A percentile compares a stretch with the other conserved stretches of the same genome.
These are phyloP conservation scores for Tuber borchii DNA, from an alignment of 495 filamentous ascomycete species.

Conservation along the genomic window DNA sequence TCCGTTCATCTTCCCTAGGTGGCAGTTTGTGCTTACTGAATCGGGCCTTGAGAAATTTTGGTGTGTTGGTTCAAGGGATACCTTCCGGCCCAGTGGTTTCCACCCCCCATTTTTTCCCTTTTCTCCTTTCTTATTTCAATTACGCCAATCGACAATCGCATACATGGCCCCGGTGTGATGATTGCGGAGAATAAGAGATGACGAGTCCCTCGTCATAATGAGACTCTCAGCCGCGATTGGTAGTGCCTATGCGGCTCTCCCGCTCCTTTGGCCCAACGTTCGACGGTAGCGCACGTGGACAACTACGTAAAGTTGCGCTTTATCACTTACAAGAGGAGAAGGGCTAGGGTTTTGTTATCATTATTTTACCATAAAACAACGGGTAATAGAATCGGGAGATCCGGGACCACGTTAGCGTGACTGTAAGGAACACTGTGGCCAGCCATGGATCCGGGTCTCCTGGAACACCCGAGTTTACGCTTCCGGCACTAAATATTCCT, in stretches of 20 bases:
- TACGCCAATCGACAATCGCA: not conserved
- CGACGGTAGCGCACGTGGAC: not conserved
- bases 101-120: not conserved
- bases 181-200: constrained; percentile 4
- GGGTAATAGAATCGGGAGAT: constrained; percentile 1
- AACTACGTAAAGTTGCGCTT: not conserved
- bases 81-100: not conserved
- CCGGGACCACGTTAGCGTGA: not conserved
- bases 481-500: not conserved
- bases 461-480: not conserved
- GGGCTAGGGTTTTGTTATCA: not conserved
- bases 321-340: not conserved
- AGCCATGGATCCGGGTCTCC: not conserved
- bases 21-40: not conserved
- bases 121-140: not conserved
- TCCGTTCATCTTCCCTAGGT: not conserved
- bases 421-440: constrained; percentile 1
- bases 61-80: not conserved
- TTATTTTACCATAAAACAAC: not conserved
- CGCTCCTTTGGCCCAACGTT: not conserved
- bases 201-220: not conserved
- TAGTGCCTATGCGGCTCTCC: not conserved
- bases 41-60: not conserved
- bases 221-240: not conserved
- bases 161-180: not conserved